phyloP scores from a whole-genome alignment of 2,329 filamentous ascomycete genomes.

The Colletotrichum sp. region DNA sequence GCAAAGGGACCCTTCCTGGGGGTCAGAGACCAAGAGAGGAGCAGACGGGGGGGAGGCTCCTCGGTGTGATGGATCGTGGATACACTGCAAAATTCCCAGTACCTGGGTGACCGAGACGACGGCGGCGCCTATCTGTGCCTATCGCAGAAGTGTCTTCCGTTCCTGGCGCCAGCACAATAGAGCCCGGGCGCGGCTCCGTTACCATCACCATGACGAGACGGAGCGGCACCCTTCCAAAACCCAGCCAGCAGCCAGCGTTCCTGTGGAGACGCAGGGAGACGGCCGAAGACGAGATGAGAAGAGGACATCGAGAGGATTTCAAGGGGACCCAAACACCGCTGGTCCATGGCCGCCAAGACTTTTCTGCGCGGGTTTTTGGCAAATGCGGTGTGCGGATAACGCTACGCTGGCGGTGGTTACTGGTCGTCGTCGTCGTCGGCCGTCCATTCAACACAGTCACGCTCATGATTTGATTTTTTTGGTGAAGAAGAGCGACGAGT shows the following conservation, averaged over 20 bases:
- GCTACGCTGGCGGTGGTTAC: not conserved
- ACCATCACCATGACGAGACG: not conserved
- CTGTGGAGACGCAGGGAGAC: not conserved
- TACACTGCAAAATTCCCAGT: not conserved
- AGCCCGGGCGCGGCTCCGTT: not conserved
- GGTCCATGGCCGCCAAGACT: conserved; percentile 13
- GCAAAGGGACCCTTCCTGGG: not conserved
- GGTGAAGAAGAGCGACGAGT: not conserved
- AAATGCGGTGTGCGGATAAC: conserved; percentile 13
- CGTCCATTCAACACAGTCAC: not conserved
- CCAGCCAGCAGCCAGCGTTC: not conserved
- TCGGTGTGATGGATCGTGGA: not conserved
- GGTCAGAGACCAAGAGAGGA: not conserved
- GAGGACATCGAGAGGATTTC: not conserved
- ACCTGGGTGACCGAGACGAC: not conserved
- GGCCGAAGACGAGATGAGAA: conserved; percentile 12
- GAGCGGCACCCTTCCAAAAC: not conserved
- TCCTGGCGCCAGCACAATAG: not conserved
- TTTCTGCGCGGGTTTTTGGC: conserved; percentile 1
- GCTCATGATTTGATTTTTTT: not conserved
- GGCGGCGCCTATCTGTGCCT: not conserved
- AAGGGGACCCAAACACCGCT: not conserved
- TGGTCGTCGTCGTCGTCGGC: not conserved
- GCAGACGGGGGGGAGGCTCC: not conserved
- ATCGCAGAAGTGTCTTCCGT: not conserved